phyloP scores from a whole-genome alignment of 2,329 filamentous ascomycete genomes.

The Pseudocercospora vitis region DNA sequence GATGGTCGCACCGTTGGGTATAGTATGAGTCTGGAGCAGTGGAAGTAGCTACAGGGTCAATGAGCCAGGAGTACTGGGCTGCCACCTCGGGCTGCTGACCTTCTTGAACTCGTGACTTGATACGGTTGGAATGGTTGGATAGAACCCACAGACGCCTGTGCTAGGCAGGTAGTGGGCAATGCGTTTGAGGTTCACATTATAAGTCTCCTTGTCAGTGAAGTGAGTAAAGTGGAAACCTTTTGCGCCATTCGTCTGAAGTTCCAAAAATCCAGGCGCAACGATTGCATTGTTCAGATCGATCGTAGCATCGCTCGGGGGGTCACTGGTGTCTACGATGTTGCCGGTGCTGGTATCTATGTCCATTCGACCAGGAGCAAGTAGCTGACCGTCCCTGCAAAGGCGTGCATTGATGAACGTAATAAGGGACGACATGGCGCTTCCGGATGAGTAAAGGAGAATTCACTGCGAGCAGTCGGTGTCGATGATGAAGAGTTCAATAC shows the following conservation, averaged over 20 bases:
- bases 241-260: conserved; percentile 57
- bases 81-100: conserved; percentile 47
- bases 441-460: no score
- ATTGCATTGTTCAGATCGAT: conserved; percentile 16
- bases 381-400: conserved; percentile 2
- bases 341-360: conserved; percentile 3
- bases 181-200: conserved; percentile 46
- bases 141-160: conserved; percentile 56
- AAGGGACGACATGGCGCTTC: background rate
- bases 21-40: conserved; percentile 45
- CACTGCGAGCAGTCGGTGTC: no score
- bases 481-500: no score
- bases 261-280: conserved; percentile 52
- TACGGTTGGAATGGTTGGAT: conserved; percentile 56
- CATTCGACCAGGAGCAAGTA: background rate
- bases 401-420: conserved; percentile 2
- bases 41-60: conserved; percentile 47
- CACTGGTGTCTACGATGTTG: conserved; percentile 1
- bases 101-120: conserved; percentile 46
- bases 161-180: conserved; percentile 52
- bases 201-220: conserved; percentile 45
- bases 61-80: conserved; percentile 26
- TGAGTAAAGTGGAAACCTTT: conserved; percentile 57
- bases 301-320: background rate
- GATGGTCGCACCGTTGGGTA: conserved; percentile 48